These are phyloP conservation scores for Plectosphaerella cucumerina DNA, from an alignment of 2,329 filamentous ascomycete genomes.

Conservation along the genomic window DNA sequence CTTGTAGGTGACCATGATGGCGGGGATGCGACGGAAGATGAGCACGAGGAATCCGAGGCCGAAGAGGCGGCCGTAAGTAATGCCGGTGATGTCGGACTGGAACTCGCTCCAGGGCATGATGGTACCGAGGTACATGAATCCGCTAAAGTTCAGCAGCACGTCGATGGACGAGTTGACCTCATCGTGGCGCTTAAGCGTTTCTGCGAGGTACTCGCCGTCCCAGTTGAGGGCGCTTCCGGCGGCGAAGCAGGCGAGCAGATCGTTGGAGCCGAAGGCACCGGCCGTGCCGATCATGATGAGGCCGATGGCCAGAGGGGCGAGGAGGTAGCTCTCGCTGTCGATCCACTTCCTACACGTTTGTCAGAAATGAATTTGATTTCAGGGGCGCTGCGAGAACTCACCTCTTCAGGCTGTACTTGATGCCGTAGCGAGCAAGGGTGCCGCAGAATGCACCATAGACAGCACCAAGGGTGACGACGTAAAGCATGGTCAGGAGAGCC, in stretches of 20 bases:
- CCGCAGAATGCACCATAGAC: slow-evolving; percentile 50
- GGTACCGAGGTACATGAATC: slow-evolving; percentile 56
- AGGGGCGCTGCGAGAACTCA: slow-evolving; percentile 5
- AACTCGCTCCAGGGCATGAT: slow-evolving; percentile 53
- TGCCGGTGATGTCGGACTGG: slow-evolving; percentile 46
- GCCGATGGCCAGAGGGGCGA: slow-evolving; percentile 49
- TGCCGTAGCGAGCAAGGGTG: slow-evolving; percentile 37
- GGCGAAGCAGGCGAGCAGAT: slow-evolving; percentile 57
- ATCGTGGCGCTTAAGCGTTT: slow-evolving; percentile 52
- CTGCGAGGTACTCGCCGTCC: slow-evolving; percentile 55
- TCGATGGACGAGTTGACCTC: slow-evolving; percentile 57
- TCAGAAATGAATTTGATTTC: background rate
- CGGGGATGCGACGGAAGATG: slow-evolving; percentile 52
- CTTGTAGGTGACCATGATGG: slow-evolving; percentile 49
- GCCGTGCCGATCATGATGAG: slow-evolving; percentile 55
- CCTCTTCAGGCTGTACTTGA: slow-evolving; percentile 37
- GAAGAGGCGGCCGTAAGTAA: slow-evolving; percentile 46
- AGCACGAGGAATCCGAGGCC: slow-evolving; percentile 48
- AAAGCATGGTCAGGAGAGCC: slow-evolving; percentile 57
- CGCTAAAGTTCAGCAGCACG: slow-evolving; percentile 54
- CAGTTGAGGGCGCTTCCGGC: slow-evolving; percentile 58
- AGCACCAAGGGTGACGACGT: slow-evolving; percentile 50
- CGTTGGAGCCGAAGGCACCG: slow-evolving; percentile 53
- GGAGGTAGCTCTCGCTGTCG: slow-evolving; percentile 48
- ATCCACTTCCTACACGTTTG: slow-evolving; percentile 44